Evolutionary conservation across 768 basidiomycete genomes (phyloP), one percentile per base, ranked within the genome.

Genomic region (Clavaria fumosa): DNA sequence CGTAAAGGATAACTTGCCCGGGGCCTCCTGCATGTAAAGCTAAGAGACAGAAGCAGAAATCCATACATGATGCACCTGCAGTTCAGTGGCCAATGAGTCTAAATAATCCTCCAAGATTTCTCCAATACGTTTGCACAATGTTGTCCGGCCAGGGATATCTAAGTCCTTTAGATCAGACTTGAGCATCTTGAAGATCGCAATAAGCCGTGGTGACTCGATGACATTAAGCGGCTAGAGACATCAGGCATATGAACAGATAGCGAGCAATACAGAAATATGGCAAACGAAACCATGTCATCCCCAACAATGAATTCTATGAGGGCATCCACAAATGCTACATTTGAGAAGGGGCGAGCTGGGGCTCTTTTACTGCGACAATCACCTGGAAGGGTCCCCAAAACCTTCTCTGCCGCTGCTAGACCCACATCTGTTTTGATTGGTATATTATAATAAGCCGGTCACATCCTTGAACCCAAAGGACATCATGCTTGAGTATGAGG

Each of bases 1-100:
- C 0, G 63, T 63, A 2, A 49, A 37, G 1, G 58, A 63, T 2
- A 63, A 50, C 36, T 52, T 57, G 14, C 58, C 55, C 17, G 54
- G 30, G 7, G 53, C 39, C 31, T 46, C 35, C 58, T 59, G 40
- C 27, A 9, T 4, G 12, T 11, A 34, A 17, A 19, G 21, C 12
- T 34, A 14, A 3, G 15, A 15, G 12, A 12, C n/a, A 34, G 14
- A 12, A n/a, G 21, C 21, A 14, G 11, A 34, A 20, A 20, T 12
- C 22, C 9, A 31, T 18, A n/a, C 7, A 33, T 20, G 23, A 43
- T 38, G 34, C 18, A 49, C 53, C 45, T 45, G 35, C 27, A 52
- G 43, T 6, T 53, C 47, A 10, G 41, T 27, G 31, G 41, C 33
- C 11, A 57, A 44, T 7, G 19, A 17, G 14, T 42, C 35, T 3